Evolutionary conservation across 257 asterid genomes (phyloP), one percentile per base, ranked within the genome.

Genomic region (Penstemon newberryi): DNA sequence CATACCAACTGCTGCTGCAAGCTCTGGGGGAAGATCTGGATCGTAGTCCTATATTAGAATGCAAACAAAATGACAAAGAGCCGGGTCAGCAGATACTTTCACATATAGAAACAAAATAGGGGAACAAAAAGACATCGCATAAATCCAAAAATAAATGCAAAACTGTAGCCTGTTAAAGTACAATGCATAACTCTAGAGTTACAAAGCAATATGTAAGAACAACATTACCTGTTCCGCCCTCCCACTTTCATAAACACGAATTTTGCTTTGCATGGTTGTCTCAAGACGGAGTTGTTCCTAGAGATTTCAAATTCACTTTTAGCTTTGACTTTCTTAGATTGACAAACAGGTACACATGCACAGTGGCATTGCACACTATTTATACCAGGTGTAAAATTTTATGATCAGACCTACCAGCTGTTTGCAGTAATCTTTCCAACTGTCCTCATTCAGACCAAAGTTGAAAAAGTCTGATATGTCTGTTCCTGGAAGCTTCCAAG

Each of bases 21-120:
- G 97, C 86, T 94, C 99, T 18, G 97, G 99, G 19, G 99, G 99
- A 73, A 94, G 96, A 79, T 94, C 99, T 11, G 96, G 97, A 82
- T 94, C 97, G 77, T 84, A 91, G 72, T 87, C 97, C 97, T 94
- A 71, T 74, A 77, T 56, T 69, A 54, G 72, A 75, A 51, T 79
- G 66, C 75, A 65, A 66, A 69, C 47, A 45, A 7, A 52, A 71
- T 9, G 40, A 46, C 64, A 43, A 19, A 62, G 4, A 45, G 5
- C 25, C 38, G n/a, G 1, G 18, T 13, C 4, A 40, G 19, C 36
- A 50, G 15, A 45, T 41, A 63, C 39, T 62, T 63, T 61, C 65
- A 25, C 33, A 25, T 25, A 25, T 25, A 59, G 46, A 19, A 36
- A 19, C 57, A 38, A 44, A n/a, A 10, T 6, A 52, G 38, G 39